Evolutionary conservation across 768 basidiomycete genomes (phyloP).

Genomic region (Suillus subaureus): DNA sequence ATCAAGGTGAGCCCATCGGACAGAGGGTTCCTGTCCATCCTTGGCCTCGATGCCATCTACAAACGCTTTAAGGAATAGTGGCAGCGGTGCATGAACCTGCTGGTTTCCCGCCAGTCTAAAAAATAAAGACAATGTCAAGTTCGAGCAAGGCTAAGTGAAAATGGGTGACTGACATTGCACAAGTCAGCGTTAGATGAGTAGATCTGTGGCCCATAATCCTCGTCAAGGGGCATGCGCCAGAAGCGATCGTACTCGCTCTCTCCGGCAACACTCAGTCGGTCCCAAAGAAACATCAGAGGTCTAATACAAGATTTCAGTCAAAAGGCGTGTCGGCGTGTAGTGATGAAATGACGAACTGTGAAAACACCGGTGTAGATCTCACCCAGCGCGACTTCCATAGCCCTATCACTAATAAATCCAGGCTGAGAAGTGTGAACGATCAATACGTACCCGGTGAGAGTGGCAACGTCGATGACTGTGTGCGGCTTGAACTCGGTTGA

Average conservation of each 20-base stretch:
- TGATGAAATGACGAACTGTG: slow-evolving; percentile 47
- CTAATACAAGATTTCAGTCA: slow-evolving; percentile 34
- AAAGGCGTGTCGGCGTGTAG: background rate
- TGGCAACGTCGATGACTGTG: slow-evolving; percentile 85
- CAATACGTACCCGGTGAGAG: slow-evolving; percentile 68
- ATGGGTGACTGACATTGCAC: slow-evolving; percentile 50
- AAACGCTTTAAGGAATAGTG: slow-evolving; percentile 82
- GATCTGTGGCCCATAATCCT: slow-evolving; percentile 79
- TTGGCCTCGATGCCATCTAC: slow-evolving; percentile 72
- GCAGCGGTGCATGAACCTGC: slow-evolving; percentile 83
- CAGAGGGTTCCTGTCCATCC: slow-evolving; percentile 51
- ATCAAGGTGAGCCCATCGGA: slow-evolving; percentile 89
- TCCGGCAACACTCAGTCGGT: slow-evolving; percentile 66
- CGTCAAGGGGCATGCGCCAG: slow-evolving; percentile 90
- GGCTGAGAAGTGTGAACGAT: slow-evolving; percentile 22
- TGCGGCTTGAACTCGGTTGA: slow-evolving; percentile 77
- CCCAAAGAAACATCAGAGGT: slow-evolving; percentile 78
- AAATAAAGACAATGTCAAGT: slow-evolving; percentile 6
- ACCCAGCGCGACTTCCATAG: slow-evolving; percentile 73
- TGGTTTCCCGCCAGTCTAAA: slow-evolving; percentile 68
- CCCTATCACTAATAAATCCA: slow-evolving; percentile 40
- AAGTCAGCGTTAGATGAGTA: slow-evolving; percentile 78
- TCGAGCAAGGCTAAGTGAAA: background rate
- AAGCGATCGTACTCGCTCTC: slow-evolving; percentile 78
- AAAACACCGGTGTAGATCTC: slow-evolving; percentile 80